A percentile compares a stretch with the other conserved stretches of the same genome.
phyloP scores from a whole-genome alignment of 129 eudicot genomes.

The Daucus carota region DH1_v3.0 NC_030382.2:39795001-39795500 shows the following conservation, averaged over 20 bases:
- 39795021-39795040: conserved; percentile 87
- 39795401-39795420: background rate
- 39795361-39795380: background rate
- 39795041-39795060: conserved; percentile 91
- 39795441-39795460: background rate
- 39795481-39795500: too few relatives aligned
- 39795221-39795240: conserved; percentile 99
- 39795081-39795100: conserved; percentile 81
- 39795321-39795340: background rate
- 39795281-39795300: conserved; percentile 97
- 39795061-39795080: conserved; percentile 97
- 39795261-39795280: conserved; percentile 85
- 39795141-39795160: conserved; percentile 98
- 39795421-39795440: background rate
- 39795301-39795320: conserved; percentile 65
- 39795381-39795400: background rate
- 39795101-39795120: conserved; percentile 93
- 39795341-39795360: background rate
- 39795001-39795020: conserved; percentile 93
- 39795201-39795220: conserved; percentile 80
- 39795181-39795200: conserved; percentile 78
- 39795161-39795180: conserved; percentile 91
- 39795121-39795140: conserved; percentile 98
- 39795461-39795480: background rate
- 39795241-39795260: conserved; percentile 89